Base-by-base conservation (phyloP, 2,329 filamentous ascomycete species). In the Apiospora aurea region DNA sequence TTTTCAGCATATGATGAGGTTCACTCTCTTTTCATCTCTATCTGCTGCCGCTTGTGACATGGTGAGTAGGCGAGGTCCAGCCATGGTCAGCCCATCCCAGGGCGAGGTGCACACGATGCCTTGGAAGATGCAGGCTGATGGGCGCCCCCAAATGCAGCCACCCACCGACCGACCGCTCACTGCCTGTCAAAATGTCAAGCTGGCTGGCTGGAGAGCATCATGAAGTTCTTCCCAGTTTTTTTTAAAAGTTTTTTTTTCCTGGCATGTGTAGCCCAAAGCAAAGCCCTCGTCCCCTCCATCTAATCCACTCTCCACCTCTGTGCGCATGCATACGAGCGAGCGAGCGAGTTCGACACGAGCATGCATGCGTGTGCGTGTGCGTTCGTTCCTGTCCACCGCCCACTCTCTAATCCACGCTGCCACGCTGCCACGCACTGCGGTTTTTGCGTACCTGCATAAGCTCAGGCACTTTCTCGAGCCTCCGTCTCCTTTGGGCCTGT, bases 401-500 rank as follows among this genome's bases (percentile, higher is more conserved):
- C 34, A 34, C 18, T 38, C 29, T 29, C 26, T 29, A 29, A 29
- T 3, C 26, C 26, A 29, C 26, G 26, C 26, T 29, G 26, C 26
- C 8, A 38, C 34, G 34, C 34, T 38, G 34, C 53, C 21, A 29
- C 53, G 21, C 16, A 34, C 29, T 34, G 34, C 26, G 29, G 53
- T 61, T 61, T 34, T 34, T 34, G 34, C 53, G 57, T 64, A 41
- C 57, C 57, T 64, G 57, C 57, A 64, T 64, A 64, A 64, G 57
- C 57, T 64, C 34, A n/a, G 57, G 34, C 34, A n/a, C 29, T 64
- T 64, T 14, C 57, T 64, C 57, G 57, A 64, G 57, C 10, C 18
- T 64, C 53, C 53, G 53, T 61, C 53, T 38, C 53, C 16, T 61
- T 61, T 34, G 34, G 29, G 53, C 49, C 49, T 26, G n/a, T 53